A percentile compares a stretch with the other conserved stretches of the same genome.
Conservation (phyloP, 331 rosid species). For the Malus hybrid region DNA sequence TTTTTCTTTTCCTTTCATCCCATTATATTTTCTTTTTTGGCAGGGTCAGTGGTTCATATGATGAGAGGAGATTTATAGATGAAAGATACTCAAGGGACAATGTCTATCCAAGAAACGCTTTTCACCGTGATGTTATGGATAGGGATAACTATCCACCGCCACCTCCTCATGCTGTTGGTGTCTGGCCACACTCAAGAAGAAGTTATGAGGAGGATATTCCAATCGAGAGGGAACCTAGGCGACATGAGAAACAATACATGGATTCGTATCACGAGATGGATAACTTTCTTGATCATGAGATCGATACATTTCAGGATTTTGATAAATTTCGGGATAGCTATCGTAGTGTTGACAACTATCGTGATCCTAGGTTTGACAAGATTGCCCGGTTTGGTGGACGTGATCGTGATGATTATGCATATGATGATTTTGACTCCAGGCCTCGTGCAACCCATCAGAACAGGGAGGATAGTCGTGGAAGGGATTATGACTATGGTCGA, state of each 20-base stretch:
- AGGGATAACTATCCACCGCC: conserved; percentile 75
- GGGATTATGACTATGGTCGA: conserved; percentile 65
- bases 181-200: conserved; percentile 80
- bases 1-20: conserved; percentile 34
- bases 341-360: conserved; percentile 34
- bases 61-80: conserved; percentile 78
- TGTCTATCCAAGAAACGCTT: conserved; percentile 59
- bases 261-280: conserved; percentile 67
- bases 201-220: conserved; percentile 75
- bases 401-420: conserved; percentile 64
- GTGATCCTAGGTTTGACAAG: conserved; percentile 67
- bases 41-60: conserved; percentile 80
- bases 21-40: conserved; percentile 32
- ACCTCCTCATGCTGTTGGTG: conserved; percentile 51
- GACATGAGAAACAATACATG: conserved; percentile 58
- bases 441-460: conserved; percentile 52
- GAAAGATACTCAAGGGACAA: conserved; percentile 77
- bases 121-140: conserved; percentile 57
- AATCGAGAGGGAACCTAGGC: conserved; percentile 70
- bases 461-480: conserved; percentile 82
- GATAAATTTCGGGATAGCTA: conserved; percentile 74
- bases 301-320: conserved; percentile 53
- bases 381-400: conserved; percentile 54
- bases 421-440: conserved; percentile 71
- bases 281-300: conserved; percentile 51